These are phyloP conservation scores for Leccinum arenicola DNA, from an alignment of 768 basidiomycete species.

Conservation along the genomic window DNA sequence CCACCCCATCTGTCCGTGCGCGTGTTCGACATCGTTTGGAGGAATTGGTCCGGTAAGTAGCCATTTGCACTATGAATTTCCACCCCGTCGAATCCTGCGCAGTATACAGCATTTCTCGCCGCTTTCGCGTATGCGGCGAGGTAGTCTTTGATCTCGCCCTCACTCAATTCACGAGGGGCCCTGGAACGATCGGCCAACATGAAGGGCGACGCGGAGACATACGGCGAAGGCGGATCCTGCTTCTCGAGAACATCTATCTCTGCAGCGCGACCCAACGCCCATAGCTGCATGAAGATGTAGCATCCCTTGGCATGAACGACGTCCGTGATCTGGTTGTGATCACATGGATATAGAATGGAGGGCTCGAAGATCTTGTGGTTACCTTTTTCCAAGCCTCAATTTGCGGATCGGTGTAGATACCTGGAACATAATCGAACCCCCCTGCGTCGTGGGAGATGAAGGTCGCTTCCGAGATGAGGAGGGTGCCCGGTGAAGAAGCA, in stretches of 20 bases:
- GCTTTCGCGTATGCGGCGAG: slow-evolving; percentile 29
- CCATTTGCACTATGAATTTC: slow-evolving; percentile 39
- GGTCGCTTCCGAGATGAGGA: not conserved
- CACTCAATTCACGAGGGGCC: slow-evolving; percentile 16
- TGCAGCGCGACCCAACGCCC: slow-evolving; percentile 30
- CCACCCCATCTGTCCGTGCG: not conserved
- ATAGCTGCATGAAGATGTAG: not conserved
- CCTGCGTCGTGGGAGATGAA: not conserved
- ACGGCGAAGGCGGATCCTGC: slow-evolving; percentile 29
- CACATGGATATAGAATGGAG: not conserved
- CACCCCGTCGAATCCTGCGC: slow-evolving; percentile 27
- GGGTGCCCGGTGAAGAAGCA: slow-evolving; percentile 15
- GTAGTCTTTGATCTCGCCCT: slow-evolving; percentile 31
- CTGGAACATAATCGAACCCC: slow-evolving; percentile 5
- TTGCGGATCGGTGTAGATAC: too few relatives aligned
- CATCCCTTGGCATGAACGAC: slow-evolving; percentile 53
- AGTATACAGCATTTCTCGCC: slow-evolving; percentile 18
- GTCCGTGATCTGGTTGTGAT: slow-evolving; percentile 44
- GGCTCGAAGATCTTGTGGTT: not conserved
- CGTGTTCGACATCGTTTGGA: not conserved
- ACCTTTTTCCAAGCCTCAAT: slow-evolving; percentile 44
- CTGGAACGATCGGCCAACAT: slow-evolving; percentile 12
- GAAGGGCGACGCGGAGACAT: slow-evolving; percentile 35
- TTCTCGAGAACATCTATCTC: slow-evolving; percentile 28
- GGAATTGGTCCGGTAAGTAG: slow-evolving; percentile 21